phyloP scores from a whole-genome alignment of 441 rosid species.

The Corymbia calophylla region DNA sequence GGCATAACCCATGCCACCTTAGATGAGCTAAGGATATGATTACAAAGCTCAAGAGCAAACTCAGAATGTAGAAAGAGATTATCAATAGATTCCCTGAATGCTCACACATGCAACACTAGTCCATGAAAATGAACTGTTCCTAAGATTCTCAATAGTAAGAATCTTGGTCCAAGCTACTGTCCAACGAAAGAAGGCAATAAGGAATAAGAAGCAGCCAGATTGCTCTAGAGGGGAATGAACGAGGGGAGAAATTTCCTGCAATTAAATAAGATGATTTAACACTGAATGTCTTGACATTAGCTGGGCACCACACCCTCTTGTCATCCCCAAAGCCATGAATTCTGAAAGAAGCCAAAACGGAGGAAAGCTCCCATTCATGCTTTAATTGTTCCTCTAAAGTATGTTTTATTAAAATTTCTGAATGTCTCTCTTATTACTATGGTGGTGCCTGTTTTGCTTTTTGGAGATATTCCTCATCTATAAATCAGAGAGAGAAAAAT shows the following conservation, averaged over 20 bases:
- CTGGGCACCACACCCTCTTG: background rate
- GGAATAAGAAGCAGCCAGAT: background rate
- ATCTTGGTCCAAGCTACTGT: background rate
- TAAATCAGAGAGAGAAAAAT: background rate
- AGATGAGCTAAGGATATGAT: background rate
- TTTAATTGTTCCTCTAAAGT: background rate
- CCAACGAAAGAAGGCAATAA: background rate
- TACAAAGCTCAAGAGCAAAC: background rate
- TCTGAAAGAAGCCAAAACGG: background rate
- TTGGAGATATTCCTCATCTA: background rate
- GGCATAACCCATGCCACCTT: background rate
- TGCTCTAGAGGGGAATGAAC: background rate
- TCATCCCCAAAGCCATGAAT: background rate
- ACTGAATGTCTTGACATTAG: background rate
- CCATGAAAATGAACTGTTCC: background rate
- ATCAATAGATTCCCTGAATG: background rate
- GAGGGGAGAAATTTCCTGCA: background rate
- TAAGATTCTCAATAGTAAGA: background rate
- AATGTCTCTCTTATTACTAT: background rate
- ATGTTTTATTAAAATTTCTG: background rate
- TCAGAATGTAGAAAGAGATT: background rate
- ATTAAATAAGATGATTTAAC: background rate
- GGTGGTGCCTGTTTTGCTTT: background rate
- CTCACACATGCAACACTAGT: background rate
- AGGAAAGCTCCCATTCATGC: background rate